Evolutionary conservation across 176 grass and related monocot species (phyloP).

Genomic region (Paspalum vaginatum): DNA sequence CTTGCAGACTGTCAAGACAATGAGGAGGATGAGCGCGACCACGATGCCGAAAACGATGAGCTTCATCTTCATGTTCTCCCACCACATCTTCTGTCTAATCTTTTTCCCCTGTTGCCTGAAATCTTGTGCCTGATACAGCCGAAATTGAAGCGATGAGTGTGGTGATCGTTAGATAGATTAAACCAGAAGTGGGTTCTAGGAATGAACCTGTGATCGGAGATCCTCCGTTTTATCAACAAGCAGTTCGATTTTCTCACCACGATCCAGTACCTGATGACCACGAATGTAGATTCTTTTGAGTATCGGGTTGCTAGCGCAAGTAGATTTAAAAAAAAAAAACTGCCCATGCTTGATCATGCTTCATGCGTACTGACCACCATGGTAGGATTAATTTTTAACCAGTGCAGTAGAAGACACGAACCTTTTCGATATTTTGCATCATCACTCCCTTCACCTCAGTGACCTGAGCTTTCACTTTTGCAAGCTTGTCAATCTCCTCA

Average conservation of each 20-base stretch:
- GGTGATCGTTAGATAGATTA: not conserved
- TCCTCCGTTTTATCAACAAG: slow-evolving; percentile 90
- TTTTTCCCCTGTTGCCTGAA: slow-evolving; percentile 72
- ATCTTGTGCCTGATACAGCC: slow-evolving; percentile 64
- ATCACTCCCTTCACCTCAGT: slow-evolving; percentile 93
- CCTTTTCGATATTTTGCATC: slow-evolving; percentile 98
- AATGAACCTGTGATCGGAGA: slow-evolving; percentile 84
- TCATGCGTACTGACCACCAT: not conserved
- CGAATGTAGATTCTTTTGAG: not conserved
- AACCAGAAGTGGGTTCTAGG: not conserved
- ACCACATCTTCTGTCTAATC: slow-evolving; percentile 84
- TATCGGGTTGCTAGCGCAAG: not conserved
- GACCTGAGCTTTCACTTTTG: slow-evolving; percentile 91
- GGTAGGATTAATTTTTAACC: not conserved
- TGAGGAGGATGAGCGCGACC: slow-evolving; percentile 64
- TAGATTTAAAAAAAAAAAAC: not conserved
- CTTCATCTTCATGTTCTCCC: slow-evolving; percentile 96
- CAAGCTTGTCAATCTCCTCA: slow-evolving; percentile 83
- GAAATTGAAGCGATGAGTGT: not conserved
- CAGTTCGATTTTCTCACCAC: slow-evolving; percentile 86
- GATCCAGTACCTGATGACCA: slow-evolving; percentile 68
- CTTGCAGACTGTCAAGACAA: slow-evolving; percentile 73
- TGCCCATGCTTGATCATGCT: too few species aligned
- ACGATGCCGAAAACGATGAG: slow-evolving; percentile 78
- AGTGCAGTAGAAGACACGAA: not conserved